phyloP scores from a whole-genome alignment of 257 asterid genomes.

The Jacaranda mimosifolia region DNA sequence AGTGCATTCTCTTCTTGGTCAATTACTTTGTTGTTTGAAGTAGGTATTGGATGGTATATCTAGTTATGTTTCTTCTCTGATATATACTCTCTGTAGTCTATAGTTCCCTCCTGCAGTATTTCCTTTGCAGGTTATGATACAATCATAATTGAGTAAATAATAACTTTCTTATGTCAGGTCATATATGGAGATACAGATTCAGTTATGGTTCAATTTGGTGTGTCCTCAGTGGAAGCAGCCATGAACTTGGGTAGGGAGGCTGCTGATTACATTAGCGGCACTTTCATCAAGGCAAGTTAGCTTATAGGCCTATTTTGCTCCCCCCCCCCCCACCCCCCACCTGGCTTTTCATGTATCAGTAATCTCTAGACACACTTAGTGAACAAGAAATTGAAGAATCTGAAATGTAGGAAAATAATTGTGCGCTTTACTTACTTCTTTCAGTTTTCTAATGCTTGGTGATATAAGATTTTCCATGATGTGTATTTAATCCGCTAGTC shows the following conservation, averaged over 20 bases:
- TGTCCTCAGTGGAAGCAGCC: conserved; percentile 88
- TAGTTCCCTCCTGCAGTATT: not conserved
- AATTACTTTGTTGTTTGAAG: no score
- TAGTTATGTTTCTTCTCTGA: not conserved
- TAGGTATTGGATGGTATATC: no score
- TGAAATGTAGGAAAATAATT: conserved; percentile 23
- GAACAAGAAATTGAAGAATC: conserved; percentile 22
- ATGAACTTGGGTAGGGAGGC: conserved; percentile 97
- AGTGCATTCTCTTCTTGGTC: no score
- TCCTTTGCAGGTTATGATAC: conserved; percentile 23
- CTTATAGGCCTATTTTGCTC: conserved; percentile 27
- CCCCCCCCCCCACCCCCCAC: not conserved
- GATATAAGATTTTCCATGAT: not conserved
- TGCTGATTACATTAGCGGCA: conserved; percentile 89
- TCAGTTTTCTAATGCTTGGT: conserved; percentile 1
- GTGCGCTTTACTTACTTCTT: conserved; percentile 21
- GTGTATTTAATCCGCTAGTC: conserved; percentile 5
- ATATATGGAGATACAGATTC: conserved; percentile 99
- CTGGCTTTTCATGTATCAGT: conserved; percentile 25
- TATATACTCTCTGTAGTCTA: not conserved
- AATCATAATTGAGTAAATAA: conserved; percentile 24
- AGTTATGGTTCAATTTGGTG: conserved; percentile 99
- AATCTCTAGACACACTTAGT: conserved; percentile 18
- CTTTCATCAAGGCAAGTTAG: conserved; percentile 75
- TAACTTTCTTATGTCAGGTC: conserved; percentile 57